Evolutionary conservation across 2,329 filamentous ascomycete species (phyloP), one percentile per base, ranked within the genome.

Genomic region (Cytospora chrysosperma): DNA sequence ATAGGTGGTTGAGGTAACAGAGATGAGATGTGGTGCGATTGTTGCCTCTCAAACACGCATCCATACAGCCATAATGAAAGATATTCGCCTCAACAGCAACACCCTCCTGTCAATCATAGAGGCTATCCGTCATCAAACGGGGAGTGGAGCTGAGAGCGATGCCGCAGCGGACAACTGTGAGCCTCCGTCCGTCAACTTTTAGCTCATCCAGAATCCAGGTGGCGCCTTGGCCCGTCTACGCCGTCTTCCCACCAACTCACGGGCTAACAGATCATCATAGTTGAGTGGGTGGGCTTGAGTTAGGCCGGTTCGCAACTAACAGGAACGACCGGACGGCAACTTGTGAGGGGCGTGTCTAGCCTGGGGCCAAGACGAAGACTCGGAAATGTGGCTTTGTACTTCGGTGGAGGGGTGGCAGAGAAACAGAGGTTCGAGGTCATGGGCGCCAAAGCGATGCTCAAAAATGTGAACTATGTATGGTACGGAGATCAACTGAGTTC

Each of bases 101-200:
- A 34, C 32, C 32, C 32, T 34, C 32, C 12, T 13, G 15, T 34
- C 12, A 13, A 13, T 13, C 15, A 15, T 17, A n/a, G 19, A 47
- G 40, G 3, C 40, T 21, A 21, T 17, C 40, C 19, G 40, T 21
- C 40, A 26, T 28, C 27, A 28, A 52, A 50, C 4, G 4, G 13
- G 17, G 49, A 17, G 26, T 19, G 28, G 57, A 37, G 51, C 49
- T 47, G 59, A 56, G 52, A 56, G 52, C 26, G 63, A 55, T 34
- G 49, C 63, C 59, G 63, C 32, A 56, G 13, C 64, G 64, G 64
- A 57, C 64, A 61, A 63, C 56, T 61, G 64, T 65, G 64, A 65
- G 53, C 64, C 64, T 63, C 32, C 61, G 58, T 51, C 37, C 30
- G 32, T 28, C 47, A 19, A 21, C 28, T 21, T 17, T 43, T 54